Evolutionary conservation across 495 filamentous ascomycete genomes (phyloP).

Genomic region (Aspergillus biplanus): DNA sequence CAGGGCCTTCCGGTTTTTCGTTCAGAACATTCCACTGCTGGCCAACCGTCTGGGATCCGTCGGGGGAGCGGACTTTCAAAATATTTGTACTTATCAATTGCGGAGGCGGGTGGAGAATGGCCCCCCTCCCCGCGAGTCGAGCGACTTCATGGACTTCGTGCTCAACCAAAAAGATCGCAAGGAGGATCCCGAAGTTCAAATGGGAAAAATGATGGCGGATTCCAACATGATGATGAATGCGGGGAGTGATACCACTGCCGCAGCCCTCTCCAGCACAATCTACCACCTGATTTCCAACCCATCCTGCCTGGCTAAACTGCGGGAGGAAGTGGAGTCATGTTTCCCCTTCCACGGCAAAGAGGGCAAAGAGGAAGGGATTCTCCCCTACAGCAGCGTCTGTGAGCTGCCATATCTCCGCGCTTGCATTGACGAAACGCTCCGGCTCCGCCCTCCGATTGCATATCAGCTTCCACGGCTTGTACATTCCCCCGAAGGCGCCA

Average conservation of each 20-base stretch:
- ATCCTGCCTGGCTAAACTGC: background rate
- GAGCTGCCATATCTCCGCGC: background rate
- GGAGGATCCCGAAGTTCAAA: background rate
- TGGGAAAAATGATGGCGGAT: background rate
- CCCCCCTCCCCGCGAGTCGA: background rate
- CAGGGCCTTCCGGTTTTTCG: no score
- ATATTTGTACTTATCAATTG: background rate
- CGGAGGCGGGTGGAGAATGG: background rate
- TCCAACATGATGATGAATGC: background rate
- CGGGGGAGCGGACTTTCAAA: background rate
- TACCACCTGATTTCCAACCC: background rate
- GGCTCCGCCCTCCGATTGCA: background rate
- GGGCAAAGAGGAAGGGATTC: no score
- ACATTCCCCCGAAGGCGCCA: background rate
- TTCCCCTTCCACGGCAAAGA: background rate
- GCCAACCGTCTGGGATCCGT: no score
- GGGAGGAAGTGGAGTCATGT: background rate
- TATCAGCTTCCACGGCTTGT: background rate
- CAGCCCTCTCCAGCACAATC: background rate
- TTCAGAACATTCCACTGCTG: no score
- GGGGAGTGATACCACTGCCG: background rate
- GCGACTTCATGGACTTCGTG: background rate
- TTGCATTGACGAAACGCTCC: background rate
- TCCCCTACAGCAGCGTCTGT: no score
- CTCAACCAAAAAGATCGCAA: background rate